phyloP scores from a whole-genome alignment of 139 green algal species.

The Asterochloris erici region DNA sequence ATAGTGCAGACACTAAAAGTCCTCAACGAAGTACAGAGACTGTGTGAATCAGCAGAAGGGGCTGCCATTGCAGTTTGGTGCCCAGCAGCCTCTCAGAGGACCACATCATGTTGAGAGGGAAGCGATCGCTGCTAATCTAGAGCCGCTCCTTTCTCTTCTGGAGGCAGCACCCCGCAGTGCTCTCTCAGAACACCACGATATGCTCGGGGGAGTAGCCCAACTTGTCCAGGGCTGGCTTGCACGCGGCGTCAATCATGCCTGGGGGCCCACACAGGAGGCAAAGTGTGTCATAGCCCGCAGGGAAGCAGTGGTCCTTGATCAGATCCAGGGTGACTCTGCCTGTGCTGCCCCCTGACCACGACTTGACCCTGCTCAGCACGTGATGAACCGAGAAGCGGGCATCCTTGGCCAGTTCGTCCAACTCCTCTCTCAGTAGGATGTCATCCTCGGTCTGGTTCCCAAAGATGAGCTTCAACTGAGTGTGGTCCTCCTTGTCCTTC shows the following conservation, averaged over 20 bases:
- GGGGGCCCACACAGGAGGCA: conserved; percentile 89
- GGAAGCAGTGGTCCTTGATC: conserved; percentile 68
- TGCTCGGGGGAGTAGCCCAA: conserved; percentile 57
- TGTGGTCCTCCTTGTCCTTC: conserved; percentile 77
- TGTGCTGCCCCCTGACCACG: conserved; percentile 63
- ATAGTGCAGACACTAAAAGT: no score
- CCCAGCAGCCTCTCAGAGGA: no score
- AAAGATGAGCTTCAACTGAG: conserved; percentile 85
- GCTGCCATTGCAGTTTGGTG: no score
- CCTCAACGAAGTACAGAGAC: no score
- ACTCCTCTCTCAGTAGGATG: conserved; percentile 89
- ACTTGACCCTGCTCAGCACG: conserved; percentile 22
- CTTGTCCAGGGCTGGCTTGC: conserved; percentile 72
- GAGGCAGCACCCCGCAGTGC: no score
- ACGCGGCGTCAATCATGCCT: conserved; percentile 88
- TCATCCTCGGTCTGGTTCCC: conserved; percentile 92
- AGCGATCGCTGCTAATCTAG: no score
- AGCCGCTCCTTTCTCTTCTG: no score
- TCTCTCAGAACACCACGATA: conserved; percentile 55
- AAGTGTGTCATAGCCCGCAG: conserved; percentile 40
- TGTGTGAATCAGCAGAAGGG: no score
- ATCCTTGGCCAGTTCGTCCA: conserved; percentile 75
- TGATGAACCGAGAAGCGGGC: conserved; percentile 66
- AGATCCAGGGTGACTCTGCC: conserved; percentile 84
- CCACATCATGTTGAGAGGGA: no score